Conservation (phyloP, 441 rosid genomes). For the Rhodomyrtus psidioides region DNA sequence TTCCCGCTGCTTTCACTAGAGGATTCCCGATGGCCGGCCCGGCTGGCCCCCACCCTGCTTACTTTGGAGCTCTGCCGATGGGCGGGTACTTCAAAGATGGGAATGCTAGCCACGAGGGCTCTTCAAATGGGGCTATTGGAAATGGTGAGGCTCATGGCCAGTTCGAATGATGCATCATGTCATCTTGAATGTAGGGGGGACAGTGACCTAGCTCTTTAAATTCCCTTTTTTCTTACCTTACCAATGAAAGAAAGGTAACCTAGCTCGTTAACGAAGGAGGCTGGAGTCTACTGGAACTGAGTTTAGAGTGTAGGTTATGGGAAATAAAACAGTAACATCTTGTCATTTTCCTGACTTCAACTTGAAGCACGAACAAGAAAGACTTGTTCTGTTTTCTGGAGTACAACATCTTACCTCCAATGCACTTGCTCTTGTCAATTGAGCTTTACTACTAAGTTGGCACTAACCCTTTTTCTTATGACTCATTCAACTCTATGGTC, state of each 20-base stretch:
- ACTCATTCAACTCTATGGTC: neutral
- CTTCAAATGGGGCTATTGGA: slow-evolving; percentile 17
- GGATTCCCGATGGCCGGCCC: slow-evolving; percentile 23
- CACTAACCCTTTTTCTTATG: neutral
- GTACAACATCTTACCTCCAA: neutral
- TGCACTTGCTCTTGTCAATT: neutral
- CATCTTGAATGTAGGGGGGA: neutral
- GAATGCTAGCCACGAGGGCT: slow-evolving; percentile 1
- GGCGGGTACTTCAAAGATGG: slow-evolving; percentile 29
- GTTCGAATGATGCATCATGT: slow-evolving; percentile 14
- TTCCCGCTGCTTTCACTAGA: slow-evolving; percentile 26
- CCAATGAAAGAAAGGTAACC: neutral
- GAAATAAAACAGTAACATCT: neutral
- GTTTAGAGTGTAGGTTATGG: neutral
- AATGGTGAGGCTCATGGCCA: slow-evolving; percentile 24
- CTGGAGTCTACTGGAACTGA: neutral
- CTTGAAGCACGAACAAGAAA: neutral
- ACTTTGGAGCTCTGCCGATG: slow-evolving; percentile 14
- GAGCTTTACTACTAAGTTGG: neutral
- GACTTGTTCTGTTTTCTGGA: neutral
- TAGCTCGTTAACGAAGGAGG: neutral
- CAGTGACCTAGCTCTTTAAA: neutral
- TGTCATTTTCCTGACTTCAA: neutral
- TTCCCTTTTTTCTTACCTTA: neutral
- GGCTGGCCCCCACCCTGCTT: slow-evolving; percentile 35